Evolutionary conservation across 805 yeast genomes (phyloP).

Genomic region (Kodamaea neixiangensis): DNA sequence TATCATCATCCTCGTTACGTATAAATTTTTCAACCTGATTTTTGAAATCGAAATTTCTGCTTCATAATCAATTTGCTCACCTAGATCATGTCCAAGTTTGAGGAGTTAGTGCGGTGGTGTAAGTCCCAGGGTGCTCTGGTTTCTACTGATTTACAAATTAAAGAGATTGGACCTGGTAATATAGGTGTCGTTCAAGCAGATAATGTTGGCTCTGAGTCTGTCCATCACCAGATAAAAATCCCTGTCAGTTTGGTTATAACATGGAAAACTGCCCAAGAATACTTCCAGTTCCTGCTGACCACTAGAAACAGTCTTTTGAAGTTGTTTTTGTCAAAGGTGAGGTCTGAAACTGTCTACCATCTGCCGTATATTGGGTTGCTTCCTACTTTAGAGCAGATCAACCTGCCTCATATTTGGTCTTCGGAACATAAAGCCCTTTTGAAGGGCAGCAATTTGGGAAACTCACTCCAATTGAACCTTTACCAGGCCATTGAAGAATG

Average conservation of each 20-base stretch:
- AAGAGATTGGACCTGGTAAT: constrained; percentile 20
- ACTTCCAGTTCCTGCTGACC: constrained; percentile 7
- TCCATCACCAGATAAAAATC: constrained; percentile 9
- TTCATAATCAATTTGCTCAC: background rate
- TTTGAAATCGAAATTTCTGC: background rate
- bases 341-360: constrained; percentile 26
- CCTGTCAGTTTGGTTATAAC: constrained; percentile 13
- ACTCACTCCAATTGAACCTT: constrained; percentile 51
- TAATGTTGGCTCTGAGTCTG: background rate
- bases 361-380: constrained; percentile 32
- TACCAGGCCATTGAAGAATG: constrained; percentile 59
- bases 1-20: background rate
- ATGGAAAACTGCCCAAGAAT: constrained; percentile 10
- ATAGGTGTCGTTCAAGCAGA: constrained; percentile 25
- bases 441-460: constrained; percentile 70
- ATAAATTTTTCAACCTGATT: background rate
- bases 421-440: constrained; percentile 50
- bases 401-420: constrained; percentile 71
- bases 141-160: constrained; percentile 24
- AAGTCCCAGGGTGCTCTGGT: constrained; percentile 29
- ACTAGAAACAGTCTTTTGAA: constrained; percentile 33
- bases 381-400: constrained; percentile 42
- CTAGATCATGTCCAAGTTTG: constrained; percentile 5
- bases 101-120: constrained; percentile 33
- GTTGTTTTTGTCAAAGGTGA: constrained; percentile 35